Evolutionary conservation across 2,329 filamentous ascomycete species (phyloP).

Genomic region (Gnomoniopsis sp.): DNA sequence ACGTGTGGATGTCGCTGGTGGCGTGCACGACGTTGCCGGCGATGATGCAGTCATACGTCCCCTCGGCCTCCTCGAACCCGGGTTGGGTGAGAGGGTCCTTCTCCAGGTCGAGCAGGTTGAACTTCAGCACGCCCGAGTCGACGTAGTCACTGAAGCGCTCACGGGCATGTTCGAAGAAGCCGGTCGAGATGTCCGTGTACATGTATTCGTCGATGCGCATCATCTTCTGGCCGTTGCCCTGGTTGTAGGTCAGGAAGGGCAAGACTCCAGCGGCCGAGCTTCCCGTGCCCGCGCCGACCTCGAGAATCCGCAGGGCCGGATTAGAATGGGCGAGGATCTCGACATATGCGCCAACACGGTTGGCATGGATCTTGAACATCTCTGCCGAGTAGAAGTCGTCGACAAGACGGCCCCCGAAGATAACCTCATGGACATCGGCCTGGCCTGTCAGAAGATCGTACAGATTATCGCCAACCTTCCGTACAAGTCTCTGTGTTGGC

Average conservation of each 20-base stretch:
- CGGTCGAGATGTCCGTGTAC: conserved; percentile 39
- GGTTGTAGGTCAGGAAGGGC: conserved; percentile 22
- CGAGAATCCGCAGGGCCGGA: not conserved
- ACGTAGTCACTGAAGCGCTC: not conserved
- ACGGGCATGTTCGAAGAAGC: conserved; percentile 33
- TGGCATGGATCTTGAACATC: not conserved
- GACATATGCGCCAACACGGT: not conserved
- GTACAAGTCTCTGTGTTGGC: not conserved
- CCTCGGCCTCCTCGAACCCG: conserved; percentile 26
- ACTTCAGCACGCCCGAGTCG: not conserved
- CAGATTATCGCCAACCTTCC: not conserved
- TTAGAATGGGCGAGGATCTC: not conserved
- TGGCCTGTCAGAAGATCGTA: not conserved
- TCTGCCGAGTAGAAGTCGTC: not conserved
- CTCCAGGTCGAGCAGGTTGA: conserved; percentile 26
- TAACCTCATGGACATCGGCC: not conserved
- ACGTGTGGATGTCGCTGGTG: conserved; percentile 19
- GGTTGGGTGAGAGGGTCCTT: conserved; percentile 24
- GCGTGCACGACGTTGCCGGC: conserved; percentile 29
- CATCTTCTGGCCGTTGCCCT: not conserved
- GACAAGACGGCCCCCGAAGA: not conserved
- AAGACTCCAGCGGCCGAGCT: conserved; percentile 26
- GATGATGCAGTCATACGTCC: conserved; percentile 30
- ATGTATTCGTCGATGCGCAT: conserved; percentile 32
- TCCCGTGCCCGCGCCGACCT: conserved; percentile 2